Conservation (phyloP, 352 stramenopile species). For the Phytopythium boreale region DNA sequence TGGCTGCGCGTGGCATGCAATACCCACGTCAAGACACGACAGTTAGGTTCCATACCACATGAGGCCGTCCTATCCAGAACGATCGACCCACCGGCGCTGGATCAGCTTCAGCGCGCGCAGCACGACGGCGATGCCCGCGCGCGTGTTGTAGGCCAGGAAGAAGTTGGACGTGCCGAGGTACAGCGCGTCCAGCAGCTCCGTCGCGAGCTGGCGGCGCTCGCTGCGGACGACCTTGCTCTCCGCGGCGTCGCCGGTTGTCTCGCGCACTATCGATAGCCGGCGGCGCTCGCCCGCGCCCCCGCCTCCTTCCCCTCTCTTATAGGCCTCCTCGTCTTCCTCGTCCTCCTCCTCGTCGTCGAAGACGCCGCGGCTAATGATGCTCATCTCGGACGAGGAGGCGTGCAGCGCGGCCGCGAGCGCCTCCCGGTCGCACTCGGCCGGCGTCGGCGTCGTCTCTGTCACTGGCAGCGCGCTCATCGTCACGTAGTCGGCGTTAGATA, state of each 20-base stretch:
- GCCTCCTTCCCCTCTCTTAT: not conserved
- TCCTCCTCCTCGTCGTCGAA: slow-evolving; percentile 28
- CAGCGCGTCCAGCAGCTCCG: slow-evolving; percentile 67
- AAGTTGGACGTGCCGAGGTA: slow-evolving; percentile 82
- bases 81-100: slow-evolving; percentile 37
- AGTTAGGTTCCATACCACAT: no score
- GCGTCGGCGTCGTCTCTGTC: not conserved
- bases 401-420: slow-evolving; percentile 14
- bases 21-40: not conserved
- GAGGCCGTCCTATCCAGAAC: not conserved
- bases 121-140: slow-evolving; percentile 70
- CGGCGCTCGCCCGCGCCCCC: not conserved
- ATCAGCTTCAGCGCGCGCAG: slow-evolving; percentile 70
- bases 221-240: not conserved
- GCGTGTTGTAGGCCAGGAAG: slow-evolving; percentile 84
- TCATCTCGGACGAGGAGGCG: slow-evolving; percentile 40
- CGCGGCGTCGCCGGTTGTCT: not conserved
- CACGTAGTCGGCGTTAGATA: not conserved
- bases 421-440: not conserved
- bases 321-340: not conserved
- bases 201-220: slow-evolving; percentile 34
- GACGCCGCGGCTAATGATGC: slow-evolving; percentile 23
- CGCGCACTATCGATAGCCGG: not conserved
- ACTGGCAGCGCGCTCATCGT: not conserved
- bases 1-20: slow-evolving; percentile 22